Evolutionary conservation across 140 eudicot genomes (phyloP), one percentile per base, ranked within the genome.

Genomic region (Stevia rebaudiana): DNA sequence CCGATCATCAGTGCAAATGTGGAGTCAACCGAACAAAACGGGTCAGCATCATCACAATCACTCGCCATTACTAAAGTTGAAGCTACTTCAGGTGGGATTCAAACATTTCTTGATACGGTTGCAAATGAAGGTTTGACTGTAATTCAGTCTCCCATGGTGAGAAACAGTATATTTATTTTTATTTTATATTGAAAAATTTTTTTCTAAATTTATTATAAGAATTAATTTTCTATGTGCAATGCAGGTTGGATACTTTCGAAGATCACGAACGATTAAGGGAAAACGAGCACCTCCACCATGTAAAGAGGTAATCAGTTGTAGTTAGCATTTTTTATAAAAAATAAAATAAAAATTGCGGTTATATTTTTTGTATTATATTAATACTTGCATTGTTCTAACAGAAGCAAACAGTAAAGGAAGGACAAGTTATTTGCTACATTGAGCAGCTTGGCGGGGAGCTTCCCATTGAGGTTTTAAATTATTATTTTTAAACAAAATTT

Each of bases 381-480:
- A 70, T 41, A 51, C 47, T 17, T 31, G 69, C 49, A 8, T 11
- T 18, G 11, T 24, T 70, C 16, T 37, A 65, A 82, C 95, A 91
- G 98, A 82, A 77, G 57, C 94, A 84, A 79, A 65, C 17, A 35
- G 92, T 91, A 8, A 87, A 91, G 81, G 98, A 91, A 56, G 98
- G 98, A 24, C 83, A 91, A 76, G 95, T 83, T 61, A 51, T 91
- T 72, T 91, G 95, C 86, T 91, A 65, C 80, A 88, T 91, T 13
- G 91, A 91, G 58, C 98, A 87, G 78, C 91, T 91, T 69, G 96
- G 95, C 52, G 84, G 95, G 2, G 79, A 84, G 69, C 53, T 84
- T 61, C 91, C 98, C 0, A 71, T 87, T 60, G 85, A 87, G 98
- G 98, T 91, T 63, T 52, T 77, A 59, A 62, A 55, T 13, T 1